phyloP scores from a whole-genome alignment of 1,284 basidiomycete species.

The Xanthoconium separans region DNA sequence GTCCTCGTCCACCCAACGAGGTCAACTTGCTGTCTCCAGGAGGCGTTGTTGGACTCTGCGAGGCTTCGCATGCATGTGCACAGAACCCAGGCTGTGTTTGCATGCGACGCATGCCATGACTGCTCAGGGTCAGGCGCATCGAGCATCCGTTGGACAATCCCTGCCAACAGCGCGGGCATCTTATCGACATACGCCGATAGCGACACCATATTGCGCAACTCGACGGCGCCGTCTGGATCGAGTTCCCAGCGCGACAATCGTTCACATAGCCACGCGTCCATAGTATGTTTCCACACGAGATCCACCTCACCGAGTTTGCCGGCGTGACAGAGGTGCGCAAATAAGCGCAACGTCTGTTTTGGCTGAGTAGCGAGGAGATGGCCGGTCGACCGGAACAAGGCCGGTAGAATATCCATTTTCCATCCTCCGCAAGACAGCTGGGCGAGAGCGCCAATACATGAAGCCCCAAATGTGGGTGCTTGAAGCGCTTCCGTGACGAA shows the following conservation, averaged over 20 bases:
- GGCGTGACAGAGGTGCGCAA: slow-evolving; percentile 46
- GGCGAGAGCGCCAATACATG: slow-evolving; percentile 56
- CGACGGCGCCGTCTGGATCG: slow-evolving; percentile 33
- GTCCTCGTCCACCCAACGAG: slow-evolving; percentile 45
- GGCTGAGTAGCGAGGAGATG: slow-evolving; percentile 45
- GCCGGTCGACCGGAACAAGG: slow-evolving; percentile 50
- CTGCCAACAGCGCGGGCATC: slow-evolving; percentile 45
- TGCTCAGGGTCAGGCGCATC: slow-evolving; percentile 32
- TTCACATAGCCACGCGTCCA: slow-evolving; percentile 45
- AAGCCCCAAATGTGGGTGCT: slow-evolving; percentile 44
- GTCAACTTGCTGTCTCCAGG: slow-evolving; percentile 46
- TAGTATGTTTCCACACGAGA: slow-evolving; percentile 52
- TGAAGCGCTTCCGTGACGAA: slow-evolving; percentile 51
- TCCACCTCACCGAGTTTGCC: slow-evolving; percentile 55
- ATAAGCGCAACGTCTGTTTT: slow-evolving; percentile 44
- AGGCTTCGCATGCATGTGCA: slow-evolving; percentile 50
- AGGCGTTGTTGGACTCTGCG: slow-evolving; percentile 31
- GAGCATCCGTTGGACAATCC: slow-evolving; percentile 48
- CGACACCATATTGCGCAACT: slow-evolving; percentile 50
- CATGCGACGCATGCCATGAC: slow-evolving; percentile 37
- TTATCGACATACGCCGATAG: slow-evolving; percentile 51
- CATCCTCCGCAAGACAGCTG: slow-evolving; percentile 72
- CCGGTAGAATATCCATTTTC: slow-evolving; percentile 62
- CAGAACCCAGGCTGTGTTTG: slow-evolving; percentile 53
- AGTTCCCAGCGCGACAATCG: slow-evolving; percentile 31